Conservation (phyloP, 352 stramenopile species). For the Blastocystis sp. region DNA sequence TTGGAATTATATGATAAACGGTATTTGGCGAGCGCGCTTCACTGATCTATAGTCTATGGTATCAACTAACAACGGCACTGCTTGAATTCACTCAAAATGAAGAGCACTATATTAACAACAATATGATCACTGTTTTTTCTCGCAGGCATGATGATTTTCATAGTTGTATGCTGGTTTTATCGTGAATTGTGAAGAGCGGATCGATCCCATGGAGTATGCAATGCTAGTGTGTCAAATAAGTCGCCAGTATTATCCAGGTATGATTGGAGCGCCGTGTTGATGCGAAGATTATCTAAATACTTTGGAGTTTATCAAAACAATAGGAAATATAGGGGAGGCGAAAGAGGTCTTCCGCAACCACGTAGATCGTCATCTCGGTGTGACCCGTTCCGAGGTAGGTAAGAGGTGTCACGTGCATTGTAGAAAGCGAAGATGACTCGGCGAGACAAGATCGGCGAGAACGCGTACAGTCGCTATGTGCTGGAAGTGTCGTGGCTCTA, state of each 20-base stretch:
- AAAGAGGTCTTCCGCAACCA: conserved; percentile 33
- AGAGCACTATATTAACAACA: conserved; percentile 18
- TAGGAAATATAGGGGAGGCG: conserved; percentile 14
- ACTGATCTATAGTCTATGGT: conserved; percentile 35
- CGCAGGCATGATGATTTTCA: not conserved
- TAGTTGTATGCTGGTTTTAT: conserved; percentile 54
- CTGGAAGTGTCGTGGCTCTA: conserved; percentile 52
- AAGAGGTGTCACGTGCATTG: not conserved
- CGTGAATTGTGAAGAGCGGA: not conserved
- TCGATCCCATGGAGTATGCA: conserved; percentile 36
- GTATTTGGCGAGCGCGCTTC: not conserved
- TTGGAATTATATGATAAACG: conserved; percentile 44
- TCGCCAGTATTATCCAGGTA: conserved; percentile 46
- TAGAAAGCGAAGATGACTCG: not conserved
- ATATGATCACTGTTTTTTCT: conserved; percentile 39
- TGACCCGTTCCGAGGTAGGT: not conserved
- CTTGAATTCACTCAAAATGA: conserved; percentile 43
- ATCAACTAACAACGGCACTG: conserved; percentile 6
- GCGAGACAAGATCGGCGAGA: conserved; percentile 53
- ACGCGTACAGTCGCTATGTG: conserved; percentile 26
- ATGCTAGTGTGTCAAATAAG: conserved; percentile 47
- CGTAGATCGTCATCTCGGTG: not conserved
- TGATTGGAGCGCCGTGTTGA: not conserved
- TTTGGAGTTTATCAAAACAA: conserved; percentile 37
- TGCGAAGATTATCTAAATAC: conserved; percentile 38